Conservation (phyloP, 768 basidiomycete species). For the Boletus edulis region DNA sequence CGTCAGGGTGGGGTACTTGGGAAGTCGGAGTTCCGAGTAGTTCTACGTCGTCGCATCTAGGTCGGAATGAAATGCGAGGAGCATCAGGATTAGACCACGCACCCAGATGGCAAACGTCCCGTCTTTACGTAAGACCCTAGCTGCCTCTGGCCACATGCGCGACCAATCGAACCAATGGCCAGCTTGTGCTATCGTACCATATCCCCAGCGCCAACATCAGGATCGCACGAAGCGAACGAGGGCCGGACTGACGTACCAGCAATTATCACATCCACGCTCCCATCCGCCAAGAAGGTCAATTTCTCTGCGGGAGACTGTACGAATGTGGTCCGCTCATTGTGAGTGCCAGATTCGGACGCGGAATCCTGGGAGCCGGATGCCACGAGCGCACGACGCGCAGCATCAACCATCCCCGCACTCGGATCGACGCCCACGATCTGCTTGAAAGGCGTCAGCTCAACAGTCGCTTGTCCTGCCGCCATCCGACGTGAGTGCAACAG, state of each 20-base stretch:
- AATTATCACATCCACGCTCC: constrained; percentile 65
- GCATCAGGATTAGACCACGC: background rate
- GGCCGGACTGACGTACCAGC: constrained; percentile 43
- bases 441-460: constrained; percentile 53
- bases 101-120: constrained; percentile 79
- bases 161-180: constrained; percentile 84
- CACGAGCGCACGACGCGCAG: constrained; percentile 36
- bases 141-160: constrained; percentile 66
- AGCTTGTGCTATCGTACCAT: constrained; percentile 55
- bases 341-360: too few relatives aligned
- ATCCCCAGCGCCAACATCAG: background rate
- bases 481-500: background rate
- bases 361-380: background rate
- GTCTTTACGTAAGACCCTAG: constrained; percentile 53
- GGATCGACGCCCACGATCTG: constrained; percentile 74
- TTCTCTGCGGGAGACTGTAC: constrained; percentile 52
- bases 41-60: constrained; percentile 29
- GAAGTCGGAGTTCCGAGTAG: constrained; percentile 74
- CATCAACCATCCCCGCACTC: constrained; percentile 64
- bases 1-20: constrained; percentile 54
- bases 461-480: constrained; percentile 65
- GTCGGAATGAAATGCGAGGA: too few relatives aligned
- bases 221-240: too few relatives aligned
- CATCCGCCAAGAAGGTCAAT: constrained; percentile 46
- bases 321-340: constrained; percentile 27